phyloP scores from a whole-genome alignment of 1,139 yeast species.

The Ogataea hybrid region DNA sequence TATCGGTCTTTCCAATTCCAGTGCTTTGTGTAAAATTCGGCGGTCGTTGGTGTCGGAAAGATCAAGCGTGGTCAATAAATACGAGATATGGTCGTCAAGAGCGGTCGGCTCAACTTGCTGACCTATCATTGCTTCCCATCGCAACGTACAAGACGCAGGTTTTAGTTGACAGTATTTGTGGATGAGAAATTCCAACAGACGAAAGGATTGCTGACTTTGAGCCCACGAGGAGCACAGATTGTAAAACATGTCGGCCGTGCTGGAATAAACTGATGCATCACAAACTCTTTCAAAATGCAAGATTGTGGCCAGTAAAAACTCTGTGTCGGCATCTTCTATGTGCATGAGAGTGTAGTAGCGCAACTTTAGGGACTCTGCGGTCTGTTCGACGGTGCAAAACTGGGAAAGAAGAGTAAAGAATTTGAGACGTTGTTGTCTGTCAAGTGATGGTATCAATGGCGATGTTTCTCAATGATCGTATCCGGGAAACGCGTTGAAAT shows the following conservation, averaged over 20 bases:
- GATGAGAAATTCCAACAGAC: slow-evolving; percentile 3
- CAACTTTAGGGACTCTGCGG: too few relatives aligned
- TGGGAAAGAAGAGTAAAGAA: too few relatives aligned
- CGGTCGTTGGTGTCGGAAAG: not conserved
- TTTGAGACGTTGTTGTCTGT: too few relatives aligned
- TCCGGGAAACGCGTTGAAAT: too few relatives aligned
- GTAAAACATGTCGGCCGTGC: slow-evolving; percentile 5
- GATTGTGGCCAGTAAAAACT: slow-evolving; percentile 1
- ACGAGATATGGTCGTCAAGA: slow-evolving; percentile 3
- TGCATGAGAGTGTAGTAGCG: too few relatives aligned
- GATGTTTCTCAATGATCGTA: too few relatives aligned
- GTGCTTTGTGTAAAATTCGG: not conserved
- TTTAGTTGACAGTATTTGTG: slow-evolving; percentile 1
- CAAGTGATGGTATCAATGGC: too few relatives aligned
- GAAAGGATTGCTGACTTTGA: not conserved
- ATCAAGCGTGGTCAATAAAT: slow-evolving; percentile 4
- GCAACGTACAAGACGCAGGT: not conserved
- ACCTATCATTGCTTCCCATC: slow-evolving; percentile 1
- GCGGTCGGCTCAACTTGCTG: not conserved
- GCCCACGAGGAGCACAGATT: slow-evolving; percentile 6
- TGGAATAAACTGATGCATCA: slow-evolving; percentile 3
- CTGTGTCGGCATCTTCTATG: too few relatives aligned
- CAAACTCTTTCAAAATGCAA: not conserved
- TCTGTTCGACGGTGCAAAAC: too few relatives aligned
- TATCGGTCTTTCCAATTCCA: not conserved